Percentiles rank a stretch among this genome's conserved stretches.
Evolutionary conservation across 2,329 filamentous ascomycete species (phyloP).

Genomic region (Fusarium pseudonygamai): DNA sequence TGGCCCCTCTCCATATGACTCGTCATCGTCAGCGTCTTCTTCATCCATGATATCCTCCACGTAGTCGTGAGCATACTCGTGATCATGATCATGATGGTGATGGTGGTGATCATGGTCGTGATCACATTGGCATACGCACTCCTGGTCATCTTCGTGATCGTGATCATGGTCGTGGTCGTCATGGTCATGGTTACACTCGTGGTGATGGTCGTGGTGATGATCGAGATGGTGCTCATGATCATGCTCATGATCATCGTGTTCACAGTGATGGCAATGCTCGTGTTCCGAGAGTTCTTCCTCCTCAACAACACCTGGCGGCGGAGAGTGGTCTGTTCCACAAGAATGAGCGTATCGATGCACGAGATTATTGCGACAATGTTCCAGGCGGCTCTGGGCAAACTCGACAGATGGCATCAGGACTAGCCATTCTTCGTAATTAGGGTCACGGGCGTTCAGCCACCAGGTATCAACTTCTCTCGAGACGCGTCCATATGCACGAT

Average conservation of each 20-base stretch:
- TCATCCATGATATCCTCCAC: constrained; percentile 68
- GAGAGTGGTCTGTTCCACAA: constrained; percentile 55
- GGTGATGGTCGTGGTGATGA: constrained; percentile 48
- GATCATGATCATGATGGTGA: constrained; percentile 48
- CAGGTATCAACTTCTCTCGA: constrained; percentile 72
- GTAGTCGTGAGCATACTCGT: constrained; percentile 56
- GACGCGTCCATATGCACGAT: constrained; percentile 67
- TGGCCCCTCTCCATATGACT: constrained; percentile 81
- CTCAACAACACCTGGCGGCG: constrained; percentile 49
- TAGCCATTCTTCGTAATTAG: constrained; percentile 68
- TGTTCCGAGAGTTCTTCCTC: constrained; percentile 51
- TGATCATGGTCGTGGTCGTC: constrained; percentile 41
- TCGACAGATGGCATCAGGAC: constrained; percentile 69
- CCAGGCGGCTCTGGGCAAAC: constrained; percentile 65
- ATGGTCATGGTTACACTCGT: constrained; percentile 40
- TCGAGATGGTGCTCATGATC: constrained; percentile 1
- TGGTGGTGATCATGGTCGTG: constrained; percentile 43
- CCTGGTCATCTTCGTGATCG: constrained; percentile 42
- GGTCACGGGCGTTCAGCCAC: constrained; percentile 70
- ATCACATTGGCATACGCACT: constrained; percentile 50
- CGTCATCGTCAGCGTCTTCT: constrained; percentile 78
- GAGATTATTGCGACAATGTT: constrained; percentile 68
- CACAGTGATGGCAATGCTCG: constrained; percentile 50
- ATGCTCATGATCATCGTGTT: constrained; percentile 30
- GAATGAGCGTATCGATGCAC: constrained; percentile 63